phyloP scores from a whole-genome alignment of 192 early-diverging fungal genomes.

The Diversispora eburnea region DNA sequence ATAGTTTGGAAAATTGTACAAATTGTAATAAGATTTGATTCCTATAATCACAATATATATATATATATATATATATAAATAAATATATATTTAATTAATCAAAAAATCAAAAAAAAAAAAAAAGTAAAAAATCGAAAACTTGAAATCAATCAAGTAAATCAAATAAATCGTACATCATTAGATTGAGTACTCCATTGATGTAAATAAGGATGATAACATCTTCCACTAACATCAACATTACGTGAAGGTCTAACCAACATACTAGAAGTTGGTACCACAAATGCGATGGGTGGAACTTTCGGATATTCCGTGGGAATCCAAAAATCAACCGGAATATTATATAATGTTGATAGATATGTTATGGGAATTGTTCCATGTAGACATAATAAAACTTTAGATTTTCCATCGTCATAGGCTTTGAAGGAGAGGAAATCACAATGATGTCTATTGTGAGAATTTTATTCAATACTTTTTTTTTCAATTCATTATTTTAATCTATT shows the following conservation, averaged over 20 bases:
- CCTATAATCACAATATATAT: constrained; percentile 8
- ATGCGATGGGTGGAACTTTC: constrained; percentile 69
- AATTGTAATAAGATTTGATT: constrained; percentile 50
- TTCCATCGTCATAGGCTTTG: constrained; percentile 55
- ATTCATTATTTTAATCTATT: neutral
- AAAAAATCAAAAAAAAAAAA: constrained; percentile 38
- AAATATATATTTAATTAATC: neutral
- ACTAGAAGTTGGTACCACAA: constrained; percentile 81
- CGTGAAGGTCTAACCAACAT: constrained; percentile 82
- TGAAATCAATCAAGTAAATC: constrained; percentile 39
- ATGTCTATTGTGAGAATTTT: constrained; percentile 24
- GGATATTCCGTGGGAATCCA: constrained; percentile 89
- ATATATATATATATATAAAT: neutral
- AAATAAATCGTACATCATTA: constrained; percentile 25
- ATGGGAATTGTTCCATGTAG: constrained; percentile 88
- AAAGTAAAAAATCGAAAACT: constrained; percentile 34
- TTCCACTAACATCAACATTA: constrained; percentile 80
- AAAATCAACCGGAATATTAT: constrained; percentile 90
- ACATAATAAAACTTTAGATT: constrained; percentile 67
- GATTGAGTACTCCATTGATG: constrained; percentile 62
- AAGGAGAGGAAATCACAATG: neutral
- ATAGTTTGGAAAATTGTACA: constrained; percentile 65
- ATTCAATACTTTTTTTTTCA: neutral
- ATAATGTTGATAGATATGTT: constrained; percentile 68
- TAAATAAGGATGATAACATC: constrained; percentile 82